A percentile compares a stretch with the other conserved stretches of the same genome.
Conservation (phyloP, 1,284 basidiomycete genomes). For the Blastosporella zonata region DNA sequence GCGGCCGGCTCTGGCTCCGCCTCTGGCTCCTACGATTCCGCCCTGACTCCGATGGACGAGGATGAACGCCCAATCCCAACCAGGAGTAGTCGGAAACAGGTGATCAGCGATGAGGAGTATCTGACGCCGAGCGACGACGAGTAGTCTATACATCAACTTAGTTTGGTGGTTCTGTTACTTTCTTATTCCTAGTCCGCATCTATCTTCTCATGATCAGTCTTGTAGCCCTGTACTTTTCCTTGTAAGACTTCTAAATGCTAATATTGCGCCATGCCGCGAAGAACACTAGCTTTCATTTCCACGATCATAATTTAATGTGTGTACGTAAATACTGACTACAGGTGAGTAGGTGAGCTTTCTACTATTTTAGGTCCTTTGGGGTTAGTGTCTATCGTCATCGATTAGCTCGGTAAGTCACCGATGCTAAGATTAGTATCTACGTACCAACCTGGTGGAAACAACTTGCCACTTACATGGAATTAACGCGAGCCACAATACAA, state of each 20-base stretch:
- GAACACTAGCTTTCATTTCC: conserved; percentile 7
- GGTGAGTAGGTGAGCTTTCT: background rate
- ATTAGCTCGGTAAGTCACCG: conserved; percentile 14
- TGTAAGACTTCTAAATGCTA: conserved; percentile 14
- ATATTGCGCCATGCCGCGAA: background rate
- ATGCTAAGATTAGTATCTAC: background rate
- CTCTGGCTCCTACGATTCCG: conserved; percentile 57
- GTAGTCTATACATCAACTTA: conserved; percentile 23
- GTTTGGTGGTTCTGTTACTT: conserved; percentile 2
- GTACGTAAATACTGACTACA: background rate
- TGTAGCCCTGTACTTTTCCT: conserved; percentile 13
- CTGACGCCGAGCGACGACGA: conserved; percentile 63
- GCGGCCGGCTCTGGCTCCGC: conserved; percentile 34
- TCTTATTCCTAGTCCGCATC: conserved; percentile 7
- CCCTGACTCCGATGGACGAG: conserved; percentile 75
- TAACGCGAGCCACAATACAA: conserved; percentile 6
- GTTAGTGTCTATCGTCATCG: conserved; percentile 15
- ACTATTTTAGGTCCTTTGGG: background rate
- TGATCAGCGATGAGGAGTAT: conserved; percentile 77
- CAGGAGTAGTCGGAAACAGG: conserved; percentile 58
- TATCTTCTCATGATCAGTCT: conserved; percentile 5
- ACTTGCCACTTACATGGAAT: conserved; percentile 4
- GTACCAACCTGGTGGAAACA: conserved; percentile 6
- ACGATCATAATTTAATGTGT: conserved; percentile 5
- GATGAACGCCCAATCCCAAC: conserved; percentile 59